Base-by-base conservation (phyloP, 495 filamentous ascomycete genomes). In the Xylaria acuta region DNA sequence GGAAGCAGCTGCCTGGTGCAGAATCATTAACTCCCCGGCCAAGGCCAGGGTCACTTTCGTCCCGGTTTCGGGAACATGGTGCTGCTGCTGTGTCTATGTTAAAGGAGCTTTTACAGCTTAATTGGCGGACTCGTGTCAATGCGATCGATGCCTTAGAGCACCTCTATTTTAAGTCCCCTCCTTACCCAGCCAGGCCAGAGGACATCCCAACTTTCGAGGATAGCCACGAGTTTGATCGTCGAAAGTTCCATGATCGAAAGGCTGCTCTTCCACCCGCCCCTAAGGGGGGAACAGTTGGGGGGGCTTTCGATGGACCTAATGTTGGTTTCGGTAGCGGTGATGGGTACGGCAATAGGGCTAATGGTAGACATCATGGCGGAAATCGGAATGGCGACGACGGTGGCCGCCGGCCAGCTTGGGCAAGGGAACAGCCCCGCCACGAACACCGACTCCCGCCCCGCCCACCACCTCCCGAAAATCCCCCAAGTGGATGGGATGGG, bases 81-180 rank as follows among this genome's bases (percentile, higher is more conserved):
- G 86, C 86, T 59, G 82, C 84, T 14, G 94, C 94, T 53, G 87
- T 97, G 41, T 92, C 93, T 49, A 81, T 99, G 22, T 86, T 99
- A 3, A 87, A 87, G 41, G 92, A 97, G 68, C 86, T 99, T 9
- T 86, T 99, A 53, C 93, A 87, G 68, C 91, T 99, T 32, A 93
- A 99, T 76, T 98, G 94, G 91, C 88, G 87, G 49, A 90, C 88
- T 74, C 89, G 96, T 47, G 90, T 97, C 75, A 99, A 98, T 77
- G 96, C 96, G 1, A 93, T 97, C 22, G 96, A 99, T 83, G 97
- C 96, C 18, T 83, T 98, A 20, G 87, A 95, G 73, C 96, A 99
- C 79, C 92, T 93, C 9, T 99, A 98, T 80, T 99, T 99, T 80
- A 88, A 86, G 53, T 91, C 84, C 22, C 80, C 86, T 4, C 97